phyloP scores from a whole-genome alignment of 2,329 filamentous ascomycete genomes.

The Trichoderma arundinaceum region DNA sequence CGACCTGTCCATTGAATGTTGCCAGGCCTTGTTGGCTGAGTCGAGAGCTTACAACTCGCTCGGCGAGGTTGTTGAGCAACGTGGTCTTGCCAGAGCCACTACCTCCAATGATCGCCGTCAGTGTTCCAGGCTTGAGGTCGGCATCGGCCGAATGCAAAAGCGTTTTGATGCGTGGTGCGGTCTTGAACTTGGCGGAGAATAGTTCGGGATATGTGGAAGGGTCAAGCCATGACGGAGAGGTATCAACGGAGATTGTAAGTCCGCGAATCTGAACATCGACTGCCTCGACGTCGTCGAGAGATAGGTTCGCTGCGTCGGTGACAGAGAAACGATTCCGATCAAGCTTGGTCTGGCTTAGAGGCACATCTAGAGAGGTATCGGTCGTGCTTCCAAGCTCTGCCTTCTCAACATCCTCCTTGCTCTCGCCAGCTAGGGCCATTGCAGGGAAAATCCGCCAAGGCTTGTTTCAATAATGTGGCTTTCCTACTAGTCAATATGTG shows the following conservation, averaged over 20 bases:
- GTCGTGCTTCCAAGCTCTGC: conserved; percentile 43
- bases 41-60: conserved; percentile 65
- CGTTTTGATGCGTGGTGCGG: conserved; percentile 50
- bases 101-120: conserved; percentile 78
- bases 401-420: conserved; percentile 38
- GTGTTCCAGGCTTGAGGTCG: conserved; percentile 66
- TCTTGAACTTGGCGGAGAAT: conserved; percentile 47
- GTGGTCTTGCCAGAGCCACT: conserved; percentile 77
- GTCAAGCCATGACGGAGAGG: conserved; percentile 59
- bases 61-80: conserved; percentile 72
- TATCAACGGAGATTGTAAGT: conserved; percentile 62
- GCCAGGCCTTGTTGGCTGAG: conserved; percentile 59
- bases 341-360: conserved; percentile 30
- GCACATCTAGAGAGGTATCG: conserved; percentile 41
- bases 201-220: conserved; percentile 54
- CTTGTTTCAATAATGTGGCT: conserved; percentile 3
- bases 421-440: conserved; percentile 14
- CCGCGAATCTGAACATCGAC: conserved; percentile 60
- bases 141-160: conserved; percentile 70
- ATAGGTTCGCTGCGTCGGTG: conserved; percentile 47
- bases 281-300: conserved; percentile 59
- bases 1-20: conserved; percentile 65
- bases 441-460: background rate
- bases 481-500: conserved; percentile 12
- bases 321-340: conserved; percentile 39